Conservation (phyloP, 2,329 filamentous ascomycete species). For the Phyllosticta capitalensis region DNA sequence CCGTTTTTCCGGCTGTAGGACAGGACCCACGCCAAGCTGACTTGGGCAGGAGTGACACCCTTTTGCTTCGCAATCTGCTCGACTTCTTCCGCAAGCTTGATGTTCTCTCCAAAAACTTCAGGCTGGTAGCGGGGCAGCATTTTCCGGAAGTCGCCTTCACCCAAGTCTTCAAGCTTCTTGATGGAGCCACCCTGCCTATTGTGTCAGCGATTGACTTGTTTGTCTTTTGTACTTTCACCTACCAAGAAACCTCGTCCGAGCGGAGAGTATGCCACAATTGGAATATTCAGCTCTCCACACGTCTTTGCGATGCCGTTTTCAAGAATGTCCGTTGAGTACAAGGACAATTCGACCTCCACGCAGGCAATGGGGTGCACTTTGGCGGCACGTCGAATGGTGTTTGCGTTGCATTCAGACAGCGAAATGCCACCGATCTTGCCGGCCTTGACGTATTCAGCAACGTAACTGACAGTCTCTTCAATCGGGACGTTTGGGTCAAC, state of each 20-base stretch:
- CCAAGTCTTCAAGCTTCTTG: conserved; percentile 46
- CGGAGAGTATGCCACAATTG: conserved; percentile 61
- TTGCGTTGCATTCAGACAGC: conserved; percentile 36
- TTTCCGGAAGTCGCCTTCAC: conserved; percentile 40
- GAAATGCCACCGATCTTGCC: conserved; percentile 39
- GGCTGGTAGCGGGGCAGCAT: conserved; percentile 51
- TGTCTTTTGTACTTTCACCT: conserved; percentile 13
- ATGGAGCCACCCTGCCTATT: conserved; percentile 28
- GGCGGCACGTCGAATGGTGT: conserved; percentile 39
- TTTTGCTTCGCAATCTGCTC: conserved; percentile 52
- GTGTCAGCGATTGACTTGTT: too few species aligned
- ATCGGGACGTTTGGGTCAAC: conserved; percentile 36
- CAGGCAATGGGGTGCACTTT: conserved; percentile 47
- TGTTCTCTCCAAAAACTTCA: conserved; percentile 55
- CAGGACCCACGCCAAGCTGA: conserved; percentile 56
- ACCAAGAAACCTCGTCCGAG: conserved; percentile 50
- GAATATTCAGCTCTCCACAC: conserved; percentile 55
- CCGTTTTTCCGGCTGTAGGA: conserved; percentile 40
- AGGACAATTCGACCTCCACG: conserved; percentile 52
- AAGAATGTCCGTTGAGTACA: conserved; percentile 48
- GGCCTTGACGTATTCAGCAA: conserved; percentile 31
- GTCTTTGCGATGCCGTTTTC: conserved; percentile 48
- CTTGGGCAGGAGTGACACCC: conserved; percentile 49
- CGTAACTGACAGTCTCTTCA: conserved; percentile 35
- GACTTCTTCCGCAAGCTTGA: conserved; percentile 52